Base-by-base conservation (phyloP, 805 yeast genomes). In the Cyberlindnera misumaiensis region DNA sequence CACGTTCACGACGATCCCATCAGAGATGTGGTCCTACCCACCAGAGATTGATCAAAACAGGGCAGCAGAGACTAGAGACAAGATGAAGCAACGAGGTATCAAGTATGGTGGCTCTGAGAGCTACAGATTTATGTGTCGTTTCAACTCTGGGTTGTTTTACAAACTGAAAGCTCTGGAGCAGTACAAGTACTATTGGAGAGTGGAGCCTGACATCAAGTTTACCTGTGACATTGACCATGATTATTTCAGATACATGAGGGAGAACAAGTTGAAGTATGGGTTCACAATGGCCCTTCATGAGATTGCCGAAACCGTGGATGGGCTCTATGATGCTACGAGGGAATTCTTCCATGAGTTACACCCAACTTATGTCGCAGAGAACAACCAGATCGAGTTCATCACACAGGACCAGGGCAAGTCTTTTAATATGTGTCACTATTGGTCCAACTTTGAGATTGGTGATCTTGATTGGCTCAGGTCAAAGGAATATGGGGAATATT, bases 381-480 rank as follows among this genome's bases (percentile, higher is more conserved):
- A 65, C 17, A 77, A 79, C 49, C 64, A 80, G 47, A 57, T 79
- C 60, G 69, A 70, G n/a, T 83, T 83, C 59, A 62, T 83, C 17
- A 72, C 82, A 11, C 63, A 72, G 48, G 85, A 83, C 56, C 53
- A 61, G 4, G 93, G 87, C 30, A 71, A 71, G 41, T 60, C 74
- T 0, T 85, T 79, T 59, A 84, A 83, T 53, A 55, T 73, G 51
- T 84, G 94, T 55, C 95, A 85, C 58, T 85, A 80, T 58, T 84
- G 94, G 93, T 72, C 86, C 7, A 82, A 82, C 58, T 82, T 81
- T 48, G 88, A 82, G 62, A 65, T 83, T 39, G 93, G 83, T 2
- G 81, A 80, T 42, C 65, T 83, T 53, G 80, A 78, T 37, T 74
- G 83, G 44, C 80, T 79, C 73, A 65, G 87, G 47, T 64, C 75